Base-by-base conservation (phyloP, 2,329 filamentous ascomycete species). In the Cladosporium sp. region DNA sequence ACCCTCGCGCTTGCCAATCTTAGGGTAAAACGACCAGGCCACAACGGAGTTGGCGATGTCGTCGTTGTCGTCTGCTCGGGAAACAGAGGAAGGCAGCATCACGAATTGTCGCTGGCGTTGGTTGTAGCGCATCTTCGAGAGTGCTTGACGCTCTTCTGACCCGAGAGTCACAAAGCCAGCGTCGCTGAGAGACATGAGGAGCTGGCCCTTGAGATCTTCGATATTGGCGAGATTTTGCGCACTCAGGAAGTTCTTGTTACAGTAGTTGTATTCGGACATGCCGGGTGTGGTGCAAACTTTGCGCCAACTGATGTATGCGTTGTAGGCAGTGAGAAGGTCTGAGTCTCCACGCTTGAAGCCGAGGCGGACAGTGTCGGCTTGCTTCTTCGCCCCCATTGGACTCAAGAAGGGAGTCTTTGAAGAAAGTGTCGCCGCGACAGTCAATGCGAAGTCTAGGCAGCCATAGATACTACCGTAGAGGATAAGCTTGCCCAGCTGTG, bases 1-100 rank as follows among this genome's bases (percentile, higher is more conserved):
- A 58, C 87, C 88, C 72, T 98, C 93, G 64, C 91, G 88, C 28
- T 90, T 87, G 3, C 98, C 84, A 18, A 99, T 85, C 73, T 97
- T 97, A 0, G 95, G 95, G 74, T 99, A 98, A 80, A 99, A 97
- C 61, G 92, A 93, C 87, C 92, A 96, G 0, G 93, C 91, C 70
- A 97, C 91, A 49, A 97, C 91, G 0, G 93, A 91, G 67, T 89
- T 87, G 6, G 92, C 84, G 26, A 97, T 83, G 0, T 89, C 73
- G 70, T 99, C 93, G 68, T 96, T 94, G 63, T 89, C 85, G 68
- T 91, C 93, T 74, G 95, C 90, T 32, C 83, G 78, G 72, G 94
- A 89, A 70, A 92, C 89, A 13, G 89, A 84, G 53, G 88, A 83
- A 0, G 93, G 94, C 0, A 97, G 84, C n/a, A 88, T 85, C 73